Conservation (phyloP, 495 filamentous ascomycete genomes). For the Aspergillus bertholletiae region DNA sequence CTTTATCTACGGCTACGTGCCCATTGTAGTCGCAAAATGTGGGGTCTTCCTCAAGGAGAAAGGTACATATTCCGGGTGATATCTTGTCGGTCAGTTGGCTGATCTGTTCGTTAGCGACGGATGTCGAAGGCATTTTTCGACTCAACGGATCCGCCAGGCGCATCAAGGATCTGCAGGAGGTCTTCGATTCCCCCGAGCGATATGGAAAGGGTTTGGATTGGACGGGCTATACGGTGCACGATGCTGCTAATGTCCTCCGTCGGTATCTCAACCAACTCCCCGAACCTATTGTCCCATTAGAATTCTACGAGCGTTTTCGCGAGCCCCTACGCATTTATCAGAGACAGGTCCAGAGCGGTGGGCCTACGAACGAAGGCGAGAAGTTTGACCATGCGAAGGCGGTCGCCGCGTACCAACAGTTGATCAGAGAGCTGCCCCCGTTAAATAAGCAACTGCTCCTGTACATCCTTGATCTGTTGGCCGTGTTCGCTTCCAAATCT, state of each 20-base stretch:
- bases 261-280: constrained; percentile 91
- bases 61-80: constrained; percentile 53
- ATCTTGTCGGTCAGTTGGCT: background rate
- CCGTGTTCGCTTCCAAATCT: constrained; percentile 96
- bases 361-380: constrained; percentile 27
- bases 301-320: constrained; percentile 89
- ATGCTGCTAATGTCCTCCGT: constrained; percentile 94
- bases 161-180: constrained; percentile 90
- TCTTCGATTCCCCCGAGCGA: constrained; percentile 92
- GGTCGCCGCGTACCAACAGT: constrained; percentile 76
- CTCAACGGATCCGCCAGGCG: constrained; percentile 94
- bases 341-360: constrained; percentile 50
- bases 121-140: constrained; percentile 96
- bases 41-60: constrained; percentile 98
- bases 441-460: constrained; percentile 93
- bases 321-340: constrained; percentile 79
- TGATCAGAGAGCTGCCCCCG: constrained; percentile 90
- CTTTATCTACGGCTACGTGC: constrained; percentile 98
- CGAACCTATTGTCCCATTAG: constrained; percentile 92
- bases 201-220: constrained; percentile 97
- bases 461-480: constrained; percentile 96
- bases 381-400: constrained; percentile 72
- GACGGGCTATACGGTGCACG: constrained; percentile 97
- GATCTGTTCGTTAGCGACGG: constrained; percentile 63
- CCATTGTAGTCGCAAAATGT: constrained; percentile 98